Percentiles rank a stretch among this genome's conserved stretches.
phyloP scores from a whole-genome alignment of 1,284 basidiomycete genomes.

The Microbotryum saponariae region DNA sequence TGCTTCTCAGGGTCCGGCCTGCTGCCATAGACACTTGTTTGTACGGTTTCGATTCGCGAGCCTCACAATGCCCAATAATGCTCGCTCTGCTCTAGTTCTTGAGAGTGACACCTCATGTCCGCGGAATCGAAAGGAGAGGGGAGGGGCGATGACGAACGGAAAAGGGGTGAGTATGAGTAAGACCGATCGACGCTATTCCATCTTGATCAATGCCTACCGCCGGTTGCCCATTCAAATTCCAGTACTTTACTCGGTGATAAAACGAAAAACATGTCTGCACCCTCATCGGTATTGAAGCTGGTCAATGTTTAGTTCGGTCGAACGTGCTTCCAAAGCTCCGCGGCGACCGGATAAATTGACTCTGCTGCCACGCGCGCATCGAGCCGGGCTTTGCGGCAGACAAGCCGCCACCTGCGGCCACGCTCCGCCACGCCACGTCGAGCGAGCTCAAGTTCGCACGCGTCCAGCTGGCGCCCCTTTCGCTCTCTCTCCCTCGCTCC shows the following conservation, averaged over 20 bases:
- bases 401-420: neutral
- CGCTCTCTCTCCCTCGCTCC: neutral
- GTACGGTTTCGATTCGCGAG: too few species aligned
- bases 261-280: too few species aligned
- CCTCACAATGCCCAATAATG: too few species aligned
- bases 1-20: too few species aligned
- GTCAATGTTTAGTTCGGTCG: too few species aligned
- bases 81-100: neutral
- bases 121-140: neutral
- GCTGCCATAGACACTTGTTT: too few species aligned
- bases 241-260: too few species aligned
- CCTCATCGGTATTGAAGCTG: too few species aligned
- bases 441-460: neutral
- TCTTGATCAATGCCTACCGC: neutral
- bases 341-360: neutral
- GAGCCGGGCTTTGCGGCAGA: neutral
- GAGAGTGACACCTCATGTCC: neutral
- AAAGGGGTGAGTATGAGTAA: neutral
- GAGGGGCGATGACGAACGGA: neutral
- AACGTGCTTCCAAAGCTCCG: neutral
- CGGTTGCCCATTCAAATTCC: too few species aligned
- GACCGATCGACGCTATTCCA: too few species aligned
- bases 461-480: neutral
- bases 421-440: neutral
- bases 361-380: neutral